Percentiles rank a stretch among this genome's conserved stretches.
Evolutionary conservation across 1,139 yeast species (phyloP).

Genomic region (Trichomonascaceae sp.): DNA sequence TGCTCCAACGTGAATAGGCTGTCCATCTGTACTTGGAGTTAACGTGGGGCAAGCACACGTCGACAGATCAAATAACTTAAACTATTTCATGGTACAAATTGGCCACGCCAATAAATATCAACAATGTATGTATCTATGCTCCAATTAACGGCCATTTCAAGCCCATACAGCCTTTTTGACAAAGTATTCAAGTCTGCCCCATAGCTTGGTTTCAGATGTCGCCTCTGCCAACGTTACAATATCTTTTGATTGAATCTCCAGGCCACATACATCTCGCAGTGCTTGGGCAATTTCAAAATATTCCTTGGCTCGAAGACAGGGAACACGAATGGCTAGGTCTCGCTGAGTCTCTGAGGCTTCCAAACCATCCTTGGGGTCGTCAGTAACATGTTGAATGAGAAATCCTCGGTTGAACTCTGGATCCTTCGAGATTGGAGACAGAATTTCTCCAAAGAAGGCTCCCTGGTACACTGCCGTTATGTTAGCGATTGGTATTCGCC

Average conservation of each 20-base stretch:
- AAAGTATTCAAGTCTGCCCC: slow-evolving; percentile 24
- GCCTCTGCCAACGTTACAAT: slow-evolving; percentile 26
- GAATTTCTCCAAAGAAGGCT: slow-evolving; percentile 12
- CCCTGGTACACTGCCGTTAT: slow-evolving; percentile 12
- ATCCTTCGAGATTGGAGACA: slow-evolving; percentile 19
- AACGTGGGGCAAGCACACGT: no score
- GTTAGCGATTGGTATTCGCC: slow-evolving; percentile 8
- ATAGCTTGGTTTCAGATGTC: slow-evolving; percentile 20
- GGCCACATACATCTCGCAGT: slow-evolving; percentile 20
- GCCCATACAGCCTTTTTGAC: slow-evolving; percentile 29
- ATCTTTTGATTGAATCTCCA: slow-evolving; percentile 18
- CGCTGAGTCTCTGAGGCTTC: slow-evolving; percentile 5
- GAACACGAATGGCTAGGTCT: slow-evolving; percentile 21
- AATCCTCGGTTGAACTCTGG: slow-evolving; percentile 12
- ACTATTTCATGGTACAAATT: no score
- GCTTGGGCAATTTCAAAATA: slow-evolving; percentile 16
- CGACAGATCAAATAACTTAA: no score
- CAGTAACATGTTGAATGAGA: slow-evolving; percentile 11
- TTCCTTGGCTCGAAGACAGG: slow-evolving; percentile 11
- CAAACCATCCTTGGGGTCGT: slow-evolving; percentile 4
- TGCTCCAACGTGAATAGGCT: slow-evolving; percentile 23
- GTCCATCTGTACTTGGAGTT: no score
- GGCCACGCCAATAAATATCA: no score
- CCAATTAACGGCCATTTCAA: no score
- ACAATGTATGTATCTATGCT: no score